Percentiles rank a stretch among this genome's conserved stretches.
These are phyloP conservation scores for Fusarium zealandicum DNA, from an alignment of 2,329 filamentous ascomycete species.

Conservation along the genomic window DNA sequence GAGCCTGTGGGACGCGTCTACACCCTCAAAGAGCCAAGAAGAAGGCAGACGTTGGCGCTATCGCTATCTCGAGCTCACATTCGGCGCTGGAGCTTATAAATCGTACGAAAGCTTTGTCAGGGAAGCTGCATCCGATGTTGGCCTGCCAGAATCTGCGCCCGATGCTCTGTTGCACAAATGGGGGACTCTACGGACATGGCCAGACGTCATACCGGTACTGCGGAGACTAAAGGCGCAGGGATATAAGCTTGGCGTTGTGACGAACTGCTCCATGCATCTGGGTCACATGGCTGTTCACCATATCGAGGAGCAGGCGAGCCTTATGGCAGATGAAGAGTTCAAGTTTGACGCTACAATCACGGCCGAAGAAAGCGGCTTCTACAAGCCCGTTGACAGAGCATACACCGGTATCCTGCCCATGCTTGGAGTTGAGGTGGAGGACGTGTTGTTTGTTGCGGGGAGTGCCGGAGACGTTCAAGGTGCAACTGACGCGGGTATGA, in stretches of 20 bases:
- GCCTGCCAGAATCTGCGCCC: constrained; percentile 41
- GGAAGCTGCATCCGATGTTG: constrained; percentile 42
- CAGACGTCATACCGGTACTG: constrained; percentile 31
- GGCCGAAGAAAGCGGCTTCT: constrained; percentile 51
- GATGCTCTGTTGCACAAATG: constrained; percentile 41
- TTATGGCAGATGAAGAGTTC: constrained; percentile 14
- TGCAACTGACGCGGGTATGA: constrained; percentile 48
- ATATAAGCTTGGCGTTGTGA: constrained; percentile 47
- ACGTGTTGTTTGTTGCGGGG: constrained; percentile 49
- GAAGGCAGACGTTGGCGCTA: constrained; percentile 47
- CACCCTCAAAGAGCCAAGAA: constrained; percentile 32
- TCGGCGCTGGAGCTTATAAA: constrained; percentile 43
- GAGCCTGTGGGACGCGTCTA: constrained; percentile 48
- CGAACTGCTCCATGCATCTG: constrained; percentile 48
- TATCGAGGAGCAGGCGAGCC: constrained; percentile 8
- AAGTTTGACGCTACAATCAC: constrained; percentile 47
- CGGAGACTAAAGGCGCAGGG: constrained; percentile 36
- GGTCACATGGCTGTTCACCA: constrained; percentile 36
- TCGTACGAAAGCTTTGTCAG: constrained; percentile 45
- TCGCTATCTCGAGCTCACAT: constrained; percentile 50
- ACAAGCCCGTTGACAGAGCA: constrained; percentile 47
- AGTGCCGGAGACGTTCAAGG: constrained; percentile 51
- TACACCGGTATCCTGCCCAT: constrained; percentile 44
- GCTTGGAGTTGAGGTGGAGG: constrained; percentile 37
- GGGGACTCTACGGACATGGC: constrained; percentile 40